phyloP scores from a whole-genome alignment of 805 yeast genomes.

The Candida ulmi region DNA sequence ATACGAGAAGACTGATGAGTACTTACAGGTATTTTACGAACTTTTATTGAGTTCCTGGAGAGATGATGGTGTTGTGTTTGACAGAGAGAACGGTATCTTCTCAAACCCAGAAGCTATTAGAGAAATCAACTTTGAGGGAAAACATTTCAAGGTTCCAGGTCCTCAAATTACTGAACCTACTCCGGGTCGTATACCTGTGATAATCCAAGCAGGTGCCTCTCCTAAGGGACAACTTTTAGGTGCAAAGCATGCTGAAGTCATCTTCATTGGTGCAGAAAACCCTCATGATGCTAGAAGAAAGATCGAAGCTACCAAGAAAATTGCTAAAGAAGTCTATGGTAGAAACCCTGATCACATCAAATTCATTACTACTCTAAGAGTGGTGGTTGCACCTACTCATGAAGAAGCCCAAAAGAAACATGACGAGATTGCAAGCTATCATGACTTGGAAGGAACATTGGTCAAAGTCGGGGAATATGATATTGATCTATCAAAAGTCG shows the following conservation, averaged over 20 bases:
- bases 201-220: neutral
- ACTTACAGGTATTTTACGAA: neutral
- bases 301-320: neutral
- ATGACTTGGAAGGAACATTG: neutral
- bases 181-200: neutral
- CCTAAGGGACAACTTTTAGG: neutral
- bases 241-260: neutral
- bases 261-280: neutral
- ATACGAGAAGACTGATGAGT: slow-evolving; percentile 1
- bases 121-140: neutral
- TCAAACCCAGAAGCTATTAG: slow-evolving; percentile 1
- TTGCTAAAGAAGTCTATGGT: neutral
- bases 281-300: neutral
- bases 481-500: neutral
- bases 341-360: neutral
- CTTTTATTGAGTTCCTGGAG: neutral
- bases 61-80: slow-evolving; percentile 1
- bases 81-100: slow-evolving; percentile 1
- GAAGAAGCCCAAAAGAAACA: neutral
- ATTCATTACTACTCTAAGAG: neutral
- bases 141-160: neutral
- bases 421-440: neutral
- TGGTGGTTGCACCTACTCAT: neutral
- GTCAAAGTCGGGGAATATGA: neutral
- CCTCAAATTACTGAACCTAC: slow-evolving; percentile 1